Evolutionary conservation across 2,329 filamentous ascomycete genomes (phyloP).

Genomic region (Curvularia sp.): DNA sequence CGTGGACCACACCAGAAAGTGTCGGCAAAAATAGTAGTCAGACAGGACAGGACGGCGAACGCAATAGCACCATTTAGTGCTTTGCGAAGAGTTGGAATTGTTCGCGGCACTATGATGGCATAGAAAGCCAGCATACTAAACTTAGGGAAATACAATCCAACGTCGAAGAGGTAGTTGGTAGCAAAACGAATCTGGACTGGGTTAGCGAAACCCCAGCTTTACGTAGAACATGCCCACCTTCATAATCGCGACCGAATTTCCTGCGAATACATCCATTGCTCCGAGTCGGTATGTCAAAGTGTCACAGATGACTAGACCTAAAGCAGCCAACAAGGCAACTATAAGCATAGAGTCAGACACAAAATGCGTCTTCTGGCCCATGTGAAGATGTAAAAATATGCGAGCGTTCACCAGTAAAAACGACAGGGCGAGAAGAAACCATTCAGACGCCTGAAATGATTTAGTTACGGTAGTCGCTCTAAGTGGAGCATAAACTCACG

Average conservation of each 20-base stretch:
- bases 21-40: background rate
- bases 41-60: background rate
- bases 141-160: background rate
- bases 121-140: constrained; percentile 1
- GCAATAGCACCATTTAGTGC: background rate
- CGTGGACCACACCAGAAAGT: background rate
- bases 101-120: background rate
- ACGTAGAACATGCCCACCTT: background rate
- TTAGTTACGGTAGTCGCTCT: background rate
- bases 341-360: background rate
- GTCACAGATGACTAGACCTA: background rate
- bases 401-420: background rate
- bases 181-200: background rate
- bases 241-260: background rate
- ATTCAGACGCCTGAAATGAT: background rate
- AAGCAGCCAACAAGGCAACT: background rate
- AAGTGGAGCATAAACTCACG: background rate
- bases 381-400: background rate
- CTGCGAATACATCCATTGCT: background rate
- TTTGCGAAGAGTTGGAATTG: background rate
- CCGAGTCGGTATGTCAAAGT: background rate
- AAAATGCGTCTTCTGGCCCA: background rate
- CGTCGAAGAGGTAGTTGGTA: background rate
- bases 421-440: background rate
- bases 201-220: background rate